Percentiles rank a stretch among this genome's conserved stretches.
Conservation (phyloP, 2,329 filamentous ascomycete species). For the Sporothrix globosa region DNA sequence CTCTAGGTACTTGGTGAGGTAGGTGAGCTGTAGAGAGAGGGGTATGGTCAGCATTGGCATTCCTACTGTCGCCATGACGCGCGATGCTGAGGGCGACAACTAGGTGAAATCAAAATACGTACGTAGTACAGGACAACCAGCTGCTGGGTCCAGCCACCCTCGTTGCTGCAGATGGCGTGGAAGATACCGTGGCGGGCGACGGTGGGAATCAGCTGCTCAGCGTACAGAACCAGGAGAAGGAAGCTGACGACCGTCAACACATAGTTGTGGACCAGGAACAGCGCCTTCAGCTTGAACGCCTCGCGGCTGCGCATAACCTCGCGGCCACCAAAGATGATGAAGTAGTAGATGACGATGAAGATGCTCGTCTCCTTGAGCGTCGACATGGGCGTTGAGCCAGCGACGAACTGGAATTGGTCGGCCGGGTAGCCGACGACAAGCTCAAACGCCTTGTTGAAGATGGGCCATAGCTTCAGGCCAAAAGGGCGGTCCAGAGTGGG, state of each 20-base stretch:
- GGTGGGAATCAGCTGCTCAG: slow-evolving; percentile 88
- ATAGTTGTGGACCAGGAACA: slow-evolving; percentile 97
- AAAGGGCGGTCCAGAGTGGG: slow-evolving; percentile 92
- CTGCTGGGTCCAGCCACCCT: slow-evolving; percentile 91
- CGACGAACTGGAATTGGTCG: slow-evolving; percentile 81
- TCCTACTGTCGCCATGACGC: background rate
- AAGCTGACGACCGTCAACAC: slow-evolving; percentile 85
- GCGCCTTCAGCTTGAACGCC: slow-evolving; percentile 80
- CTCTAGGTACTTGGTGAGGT: slow-evolving; percentile 97
- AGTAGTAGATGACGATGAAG: slow-evolving; percentile 86
- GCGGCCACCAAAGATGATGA: slow-evolving; percentile 88
- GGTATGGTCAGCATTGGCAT: slow-evolving; percentile 45
- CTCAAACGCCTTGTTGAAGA: slow-evolving; percentile 87
- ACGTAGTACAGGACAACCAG: slow-evolving; percentile 97
- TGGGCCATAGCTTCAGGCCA: slow-evolving; percentile 87
- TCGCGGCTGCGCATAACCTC: slow-evolving; percentile 87
- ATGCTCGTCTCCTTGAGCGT: slow-evolving; percentile 81
- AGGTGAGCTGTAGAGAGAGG: slow-evolving; percentile 72
- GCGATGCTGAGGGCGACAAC: no score
- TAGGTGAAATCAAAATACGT: slow-evolving; percentile 47
- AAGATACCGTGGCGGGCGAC: slow-evolving; percentile 81
- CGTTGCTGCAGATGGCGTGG: slow-evolving; percentile 77
- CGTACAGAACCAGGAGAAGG: slow-evolving; percentile 77
- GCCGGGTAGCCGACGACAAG: slow-evolving; percentile 77
- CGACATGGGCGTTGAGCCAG: slow-evolving; percentile 84